Conservation (phyloP, 2,329 filamentous ascomycete genomes). For the Curvularia verruculosa region DNA sequence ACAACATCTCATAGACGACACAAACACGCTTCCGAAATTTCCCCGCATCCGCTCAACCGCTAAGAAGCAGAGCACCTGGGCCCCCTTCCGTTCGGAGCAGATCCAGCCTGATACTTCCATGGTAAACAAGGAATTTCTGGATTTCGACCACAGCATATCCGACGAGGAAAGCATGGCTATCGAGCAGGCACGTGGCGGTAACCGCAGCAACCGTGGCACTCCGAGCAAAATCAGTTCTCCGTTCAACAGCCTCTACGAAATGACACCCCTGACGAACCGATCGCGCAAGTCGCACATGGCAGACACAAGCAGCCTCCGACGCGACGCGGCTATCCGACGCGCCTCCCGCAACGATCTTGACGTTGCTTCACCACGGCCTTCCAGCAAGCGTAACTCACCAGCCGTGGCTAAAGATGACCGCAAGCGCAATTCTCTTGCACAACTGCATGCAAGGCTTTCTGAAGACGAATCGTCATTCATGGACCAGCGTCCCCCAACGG, state of each 20-base stretch:
- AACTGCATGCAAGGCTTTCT: slow-evolving; percentile 61
- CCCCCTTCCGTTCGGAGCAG: slow-evolving; percentile 43
- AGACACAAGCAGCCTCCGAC: slow-evolving; percentile 49
- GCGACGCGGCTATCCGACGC: slow-evolving; percentile 54
- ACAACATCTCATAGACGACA: slow-evolving; percentile 46
- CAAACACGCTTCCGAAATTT: slow-evolving; percentile 40
- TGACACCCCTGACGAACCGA: slow-evolving; percentile 52
- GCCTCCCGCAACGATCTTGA: slow-evolving; percentile 52
- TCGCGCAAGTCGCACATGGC: slow-evolving; percentile 44
- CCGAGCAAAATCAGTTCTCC: slow-evolving; percentile 57
- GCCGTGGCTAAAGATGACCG: slow-evolving; percentile 38
- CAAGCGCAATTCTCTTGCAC: slow-evolving; percentile 59
- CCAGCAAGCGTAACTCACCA: slow-evolving; percentile 46
- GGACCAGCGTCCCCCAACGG: slow-evolving; percentile 57
- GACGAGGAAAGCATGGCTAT: slow-evolving; percentile 60
- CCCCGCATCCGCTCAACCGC: slow-evolving; percentile 48
- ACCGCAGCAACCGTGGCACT: slow-evolving; percentile 47
- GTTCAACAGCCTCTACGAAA: slow-evolving; percentile 57
- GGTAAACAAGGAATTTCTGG: slow-evolving; percentile 48
- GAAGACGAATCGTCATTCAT: slow-evolving; percentile 61
- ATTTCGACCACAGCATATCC: slow-evolving; percentile 50
- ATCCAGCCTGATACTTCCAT: slow-evolving; percentile 46
- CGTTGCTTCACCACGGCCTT: slow-evolving; percentile 47
- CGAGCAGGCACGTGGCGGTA: slow-evolving; percentile 62
- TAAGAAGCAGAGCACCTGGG: slow-evolving; percentile 49